Evolutionary conservation across 768 basidiomycete genomes (phyloP), one percentile per base, ranked within the genome.

Genomic region (Nidula microcarpa): DNA sequence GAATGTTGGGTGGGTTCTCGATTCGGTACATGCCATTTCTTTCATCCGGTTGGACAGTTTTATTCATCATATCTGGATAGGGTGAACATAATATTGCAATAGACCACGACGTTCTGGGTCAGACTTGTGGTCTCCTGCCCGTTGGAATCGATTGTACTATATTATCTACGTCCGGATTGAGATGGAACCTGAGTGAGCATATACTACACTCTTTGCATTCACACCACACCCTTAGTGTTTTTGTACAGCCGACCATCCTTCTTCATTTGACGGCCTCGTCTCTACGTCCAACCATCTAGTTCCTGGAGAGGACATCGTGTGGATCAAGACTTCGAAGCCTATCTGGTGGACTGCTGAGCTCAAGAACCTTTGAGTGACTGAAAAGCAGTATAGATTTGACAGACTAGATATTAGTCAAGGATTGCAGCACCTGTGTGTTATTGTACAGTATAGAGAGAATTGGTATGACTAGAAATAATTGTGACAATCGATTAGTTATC

Each of bases 211-310:
- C 23, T 30, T 30, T 30, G 23, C 23, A 30, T 30, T 30, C 23
- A 4, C 23, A 30, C 23, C 23, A 30, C 23, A 30, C 23, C 35
- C 33, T 16, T 34, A 51, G 56, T 51, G 43, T 17, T 52, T 11
- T 16, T 30, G 37, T 48, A 32, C 66, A 89, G 87, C 75, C 52
- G 75, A 85, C 16, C 67, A 75, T 44, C 69, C 73, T 56, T 97
- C 94, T 0, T 91, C 86, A 0, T 91, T 98, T 54, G 85, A 89
- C 39, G 91, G 91, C 0, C 62, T 92, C 18, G 68, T 99, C 0
- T 98, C 96, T 0, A 97, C 95, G 0, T 98, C 95, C 0, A 99
- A 99, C 62, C 94, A 97, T 59, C 76, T 99, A 6, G 65, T 92
- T 0, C 84, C 86, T 0, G 77, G 77, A 1, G 78, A 88, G 55